Evolutionary conservation across 2,329 filamentous ascomycete genomes (phyloP), one percentile per base, ranked within the genome.

Genomic region (Trichoderma oligosporum): DNA sequence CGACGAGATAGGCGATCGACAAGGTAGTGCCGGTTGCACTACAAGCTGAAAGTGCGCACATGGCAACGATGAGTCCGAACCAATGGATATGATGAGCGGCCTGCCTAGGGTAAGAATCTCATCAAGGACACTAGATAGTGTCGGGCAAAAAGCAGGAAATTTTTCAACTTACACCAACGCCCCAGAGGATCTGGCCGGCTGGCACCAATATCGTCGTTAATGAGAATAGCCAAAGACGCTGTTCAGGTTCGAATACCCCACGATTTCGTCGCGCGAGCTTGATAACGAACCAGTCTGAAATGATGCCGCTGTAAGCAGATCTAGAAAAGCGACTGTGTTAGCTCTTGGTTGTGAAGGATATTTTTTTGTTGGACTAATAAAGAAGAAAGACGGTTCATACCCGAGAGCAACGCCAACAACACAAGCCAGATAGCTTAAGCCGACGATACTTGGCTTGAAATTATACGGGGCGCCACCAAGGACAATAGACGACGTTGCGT

Each of bases 401-500:
- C 68, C 71, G n/a, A 66, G 24, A 1, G 64, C 57, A 8, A 70
- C 69, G 2, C 73, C 72, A 2, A 76, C 58, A 4, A 71, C 56
- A 56, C 71, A 73, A 1, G 73, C 68, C 1, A 74, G 36, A 55
- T 76, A 76, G 18, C 66, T 69, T 1, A 76, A 57, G 0, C 74
- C 74, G 4, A 76, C 73, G 58, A 74, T 70, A 1, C 71, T 71
- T 0, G 73, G 65, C 4, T 62, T 61, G 47, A 76, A 76, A 61
- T 70, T 69, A 58, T 76, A 76, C 0, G 73, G 73, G 0, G 65
- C 56, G 0, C 66, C 68, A 1, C 70, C 69, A 0, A 76, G 65
- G 7, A 76, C 70, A 24, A 74, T 72, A 25, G 68, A 78, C 18
- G 68, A 71, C 2, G 70, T 79, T 58, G 73, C 74, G 41, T 75